Evolutionary conservation across 2,329 filamentous ascomycete genomes (phyloP).

Genomic region (Fusarium sp.): DNA sequence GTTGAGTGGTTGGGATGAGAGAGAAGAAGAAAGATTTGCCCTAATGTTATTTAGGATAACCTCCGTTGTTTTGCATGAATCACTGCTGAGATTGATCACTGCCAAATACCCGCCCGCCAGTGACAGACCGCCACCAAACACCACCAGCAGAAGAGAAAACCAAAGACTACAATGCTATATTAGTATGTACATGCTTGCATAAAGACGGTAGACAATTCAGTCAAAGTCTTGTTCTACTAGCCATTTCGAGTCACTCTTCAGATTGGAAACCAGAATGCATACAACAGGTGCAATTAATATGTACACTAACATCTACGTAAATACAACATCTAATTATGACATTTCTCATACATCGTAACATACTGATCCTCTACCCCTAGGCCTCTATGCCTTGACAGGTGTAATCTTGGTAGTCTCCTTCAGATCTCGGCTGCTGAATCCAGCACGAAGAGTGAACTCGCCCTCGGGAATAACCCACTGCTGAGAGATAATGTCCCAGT

Average conservation of each 20-base stretch:
- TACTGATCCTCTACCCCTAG: conserved; percentile 21
- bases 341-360: conserved; percentile 43
- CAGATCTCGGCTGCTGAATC: conserved; percentile 49
- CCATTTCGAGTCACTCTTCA: background rate
- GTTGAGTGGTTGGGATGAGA: background rate
- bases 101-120: background rate
- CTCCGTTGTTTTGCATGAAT: background rate
- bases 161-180: background rate
- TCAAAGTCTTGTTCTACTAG: background rate
- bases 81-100: background rate
- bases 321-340: conserved; percentile 20
- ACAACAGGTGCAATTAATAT: background rate
- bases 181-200: rapidly evolving
- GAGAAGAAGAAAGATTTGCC: too few species aligned
- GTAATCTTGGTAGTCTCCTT: conserved; percentile 46
- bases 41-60: background rate
- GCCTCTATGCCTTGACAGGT: conserved; percentile 38
- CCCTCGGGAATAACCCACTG: conserved; percentile 56
- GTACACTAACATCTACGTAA: conserved; percentile 11
- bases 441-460: conserved; percentile 48
- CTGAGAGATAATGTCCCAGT: conserved; percentile 62
- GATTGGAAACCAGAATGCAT: background rate
- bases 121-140: background rate
- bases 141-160: background rate
- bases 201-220: too few species aligned